These are phyloP conservation scores for Podila epigama DNA, from an alignment of 192 early-diverging fungal species.

Conservation along the genomic window DNA sequence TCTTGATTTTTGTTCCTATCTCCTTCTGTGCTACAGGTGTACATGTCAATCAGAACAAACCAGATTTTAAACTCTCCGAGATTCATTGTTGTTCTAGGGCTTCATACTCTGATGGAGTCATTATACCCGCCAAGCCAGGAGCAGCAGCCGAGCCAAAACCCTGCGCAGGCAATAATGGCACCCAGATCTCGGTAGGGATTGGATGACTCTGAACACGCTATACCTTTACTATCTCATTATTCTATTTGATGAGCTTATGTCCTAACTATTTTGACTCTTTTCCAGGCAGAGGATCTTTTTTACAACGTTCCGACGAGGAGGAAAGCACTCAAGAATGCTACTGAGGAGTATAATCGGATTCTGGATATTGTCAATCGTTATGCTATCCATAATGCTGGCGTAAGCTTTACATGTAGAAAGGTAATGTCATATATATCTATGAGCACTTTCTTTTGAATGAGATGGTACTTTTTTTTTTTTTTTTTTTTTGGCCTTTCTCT, in stretches of 20 bases:
- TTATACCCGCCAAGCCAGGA: constrained; percentile 80
- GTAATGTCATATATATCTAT: constrained; percentile 37
- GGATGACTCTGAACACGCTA: not conserved
- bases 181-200: constrained; percentile 79
- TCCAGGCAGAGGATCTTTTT: constrained; percentile 91
- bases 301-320: constrained; percentile 90
- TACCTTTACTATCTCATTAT: too few species aligned
- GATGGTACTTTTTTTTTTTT: too few species aligned
- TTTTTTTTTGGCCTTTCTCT: too few species aligned
- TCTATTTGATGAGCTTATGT: too few species aligned
- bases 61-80: too few species aligned
- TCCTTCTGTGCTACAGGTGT: too few species aligned
- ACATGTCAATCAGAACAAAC: too few species aligned
- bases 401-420: constrained; percentile 92
- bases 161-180: constrained; percentile 95
- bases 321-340: constrained; percentile 83
- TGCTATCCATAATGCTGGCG: constrained; percentile 87
- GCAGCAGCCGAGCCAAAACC: constrained; percentile 83
- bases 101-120: constrained; percentile 85
- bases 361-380: constrained; percentile 92
- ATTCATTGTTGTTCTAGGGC: constrained; percentile 56
- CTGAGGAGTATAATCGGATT: constrained; percentile 92
- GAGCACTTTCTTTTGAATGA: not conserved
- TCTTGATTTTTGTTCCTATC: too few species aligned
- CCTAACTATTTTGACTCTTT: not conserved